A percentile compares a stretch with the other conserved stretches of the same genome.
phyloP scores from a whole-genome alignment of 2,329 filamentous ascomycete species.

The Aureobasidium namibiae region DNA sequence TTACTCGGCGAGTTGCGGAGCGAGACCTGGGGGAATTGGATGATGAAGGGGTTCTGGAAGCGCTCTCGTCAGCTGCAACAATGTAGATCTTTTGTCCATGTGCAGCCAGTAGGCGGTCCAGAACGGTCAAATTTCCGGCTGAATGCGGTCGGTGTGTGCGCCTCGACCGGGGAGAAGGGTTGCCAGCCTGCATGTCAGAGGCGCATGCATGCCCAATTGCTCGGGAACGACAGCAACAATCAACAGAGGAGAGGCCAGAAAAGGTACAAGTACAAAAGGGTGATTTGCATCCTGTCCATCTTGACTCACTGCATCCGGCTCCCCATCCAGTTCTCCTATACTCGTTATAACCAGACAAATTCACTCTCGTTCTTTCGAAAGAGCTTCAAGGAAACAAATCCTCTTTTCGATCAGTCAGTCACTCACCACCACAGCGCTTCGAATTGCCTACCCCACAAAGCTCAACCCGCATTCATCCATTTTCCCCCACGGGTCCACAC shows the following conservation, averaged over 20 bases:
- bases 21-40: neutral
- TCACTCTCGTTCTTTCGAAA: constrained; percentile 1
- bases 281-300: neutral
- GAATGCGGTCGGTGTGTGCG: constrained; percentile 1
- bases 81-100: neutral
- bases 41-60: constrained; percentile 3
- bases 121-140: neutral
- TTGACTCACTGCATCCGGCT: neutral
- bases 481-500: neutral
- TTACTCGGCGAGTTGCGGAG: neutral
- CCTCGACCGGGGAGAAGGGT: neutral
- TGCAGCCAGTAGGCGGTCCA: neutral
- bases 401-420: neutral
- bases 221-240: constrained; percentile 1
- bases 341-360: neutral
- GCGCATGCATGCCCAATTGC: neutral
- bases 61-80: constrained; percentile 8
- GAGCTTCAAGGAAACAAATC: neutral
- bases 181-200: neutral
- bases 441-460: neutral
- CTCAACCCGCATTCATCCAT: neutral
- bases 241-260: neutral
- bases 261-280: constrained; percentile 5
- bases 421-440: too few relatives aligned
- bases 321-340: neutral